These are phyloP conservation scores for Paramyrothecium sp. DNA, from an alignment of 2,329 filamentous ascomycete species.

Conservation along the genomic window DNA sequence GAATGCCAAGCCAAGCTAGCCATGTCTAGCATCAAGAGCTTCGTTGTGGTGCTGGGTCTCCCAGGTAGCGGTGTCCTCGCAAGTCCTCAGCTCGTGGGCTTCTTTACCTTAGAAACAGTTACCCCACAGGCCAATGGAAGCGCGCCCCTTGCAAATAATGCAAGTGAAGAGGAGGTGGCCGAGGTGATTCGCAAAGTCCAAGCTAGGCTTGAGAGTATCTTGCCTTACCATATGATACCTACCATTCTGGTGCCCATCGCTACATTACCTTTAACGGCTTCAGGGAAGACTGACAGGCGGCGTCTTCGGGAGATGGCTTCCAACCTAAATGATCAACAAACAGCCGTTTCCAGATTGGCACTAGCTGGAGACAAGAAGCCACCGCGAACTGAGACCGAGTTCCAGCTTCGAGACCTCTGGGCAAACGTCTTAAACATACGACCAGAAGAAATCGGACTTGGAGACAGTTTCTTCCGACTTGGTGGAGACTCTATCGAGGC, in stretches of 20 bases:
- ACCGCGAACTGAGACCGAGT: neutral
- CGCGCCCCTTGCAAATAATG: too few relatives aligned
- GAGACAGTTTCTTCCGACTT: constrained; percentile 21
- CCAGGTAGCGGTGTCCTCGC: too few relatives aligned
- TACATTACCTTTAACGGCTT: constrained; percentile 8
- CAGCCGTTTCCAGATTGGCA: neutral
- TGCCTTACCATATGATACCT: neutral
- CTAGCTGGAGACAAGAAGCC: neutral
- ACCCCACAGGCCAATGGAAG: constrained; percentile 15
- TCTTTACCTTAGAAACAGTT: neutral
- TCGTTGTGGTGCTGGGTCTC: neutral
- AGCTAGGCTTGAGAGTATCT: neutral
- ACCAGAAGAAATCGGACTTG: neutral
- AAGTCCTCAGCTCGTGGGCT: neutral
- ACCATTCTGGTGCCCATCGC: constrained; percentile 10
- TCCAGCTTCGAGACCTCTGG: constrained; percentile 6
- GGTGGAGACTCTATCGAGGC: constrained; percentile 22
- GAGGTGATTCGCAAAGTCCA: too few relatives aligned
- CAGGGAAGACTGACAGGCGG: constrained; percentile 12
- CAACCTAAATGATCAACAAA: neutral
- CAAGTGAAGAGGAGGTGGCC: too few relatives aligned
- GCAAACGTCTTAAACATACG: constrained; percentile 5
- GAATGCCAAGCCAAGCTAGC: neutral
- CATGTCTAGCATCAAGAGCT: neutral
- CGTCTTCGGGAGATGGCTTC: constrained; percentile 2